Base-by-base conservation (phyloP, 2,329 filamentous ascomycete species). In the Coleophoma eucalyptorum region DNA sequence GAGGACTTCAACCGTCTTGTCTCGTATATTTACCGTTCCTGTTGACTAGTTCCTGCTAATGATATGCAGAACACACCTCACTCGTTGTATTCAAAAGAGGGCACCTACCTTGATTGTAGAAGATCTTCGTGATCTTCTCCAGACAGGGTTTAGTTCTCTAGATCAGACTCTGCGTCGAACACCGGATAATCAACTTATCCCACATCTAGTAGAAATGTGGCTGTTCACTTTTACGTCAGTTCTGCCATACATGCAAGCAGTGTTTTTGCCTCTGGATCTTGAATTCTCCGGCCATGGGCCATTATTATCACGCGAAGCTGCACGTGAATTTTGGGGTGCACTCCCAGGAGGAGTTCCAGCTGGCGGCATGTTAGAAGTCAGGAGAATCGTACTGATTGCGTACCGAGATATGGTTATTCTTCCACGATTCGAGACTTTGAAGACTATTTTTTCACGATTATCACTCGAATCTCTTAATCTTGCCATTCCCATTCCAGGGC, bases 191-290 rank as follows among this genome's bases (percentile, higher is more conserved):
- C 82, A 87, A 33, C 80, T 97, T n/a, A 90, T 97, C 19, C 89
- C 90, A 0, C 84, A 90, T 50, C 76, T 99, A 1, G 93, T 97
- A 2, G 90, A 96, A 65, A 84, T 97, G 64, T 99, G 94, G 94
- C 82, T 95, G 52, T 85, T 94, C 43, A 92, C 94, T 0, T 97
- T 97, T 62, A 93, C 90, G 3, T 88, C 83, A 6, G 89, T 97
- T 35, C 72, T 97, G 5, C 94, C 94, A 0, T 97, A 96, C 64
- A 85, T 99, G 61, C 93, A 97, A 72, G 91, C 93, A 1, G 92
- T 97, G 1, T 97, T 99, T 65, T 74, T 99, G 2, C 94, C 92
- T 0, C 73, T 99, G 1, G 94, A 99, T 63, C 80, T 96, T 11
- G 94, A 99, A 66, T 96, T 99, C 65, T 86, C 90, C 48, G 94